Evolutionary conservation across 163 green algal genomes (phyloP), one percentile per base, ranked within the genome.

Genomic region (Picocystis sp.): DNA sequence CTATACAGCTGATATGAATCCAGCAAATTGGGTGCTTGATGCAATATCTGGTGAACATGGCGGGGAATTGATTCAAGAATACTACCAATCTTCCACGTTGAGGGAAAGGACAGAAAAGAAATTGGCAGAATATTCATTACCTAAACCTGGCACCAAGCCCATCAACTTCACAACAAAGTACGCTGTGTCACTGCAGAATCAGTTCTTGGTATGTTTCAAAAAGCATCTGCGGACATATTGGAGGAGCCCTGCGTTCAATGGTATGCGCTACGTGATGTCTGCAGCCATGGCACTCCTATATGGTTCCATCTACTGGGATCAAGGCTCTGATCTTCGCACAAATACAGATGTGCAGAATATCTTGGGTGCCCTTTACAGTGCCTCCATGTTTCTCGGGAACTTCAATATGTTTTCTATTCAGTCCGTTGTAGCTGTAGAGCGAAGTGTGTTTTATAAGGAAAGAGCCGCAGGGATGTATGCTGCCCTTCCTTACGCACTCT

Each of bases 1-100:
- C 12, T 57, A 61, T 23, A 11, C 8, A n/a, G 63, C 54, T 15
- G 57, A 58, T n/a, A 62, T 66, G 49, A 74, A 74, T 41, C 65
- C 65, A 10, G 65, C 65, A 44, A 61, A 35, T 2, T 74, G 65
- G 65, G 70, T 74, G 65, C 52, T 74, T 2, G 65, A 73, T 21
- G 53, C 70, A 12, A 50, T 58, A 17, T 42, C 43, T 42, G 48
- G 47, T 23, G 49, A n/a, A 38, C 33, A 63, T 42, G 47, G 24
- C 13, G 52, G 14, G 24, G 50, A 11, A 21, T 29, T 55, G 43
- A 25, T 19, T 19, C 17, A 19, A 19, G 17, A 19, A 19, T 19
- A 19, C 17, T 19, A 19, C 17, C 17, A 19, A 19, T 19, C 17
- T 19, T 19, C 17, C 17, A 19, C 17, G 17, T 19, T 19, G 17